Percentiles rank a stretch among this genome's conserved stretches.
These are phyloP conservation scores for Purpureocillium takamizusanense DNA, from an alignment of 2,329 filamentous ascomycete species.

Conservation along the genomic window DNA sequence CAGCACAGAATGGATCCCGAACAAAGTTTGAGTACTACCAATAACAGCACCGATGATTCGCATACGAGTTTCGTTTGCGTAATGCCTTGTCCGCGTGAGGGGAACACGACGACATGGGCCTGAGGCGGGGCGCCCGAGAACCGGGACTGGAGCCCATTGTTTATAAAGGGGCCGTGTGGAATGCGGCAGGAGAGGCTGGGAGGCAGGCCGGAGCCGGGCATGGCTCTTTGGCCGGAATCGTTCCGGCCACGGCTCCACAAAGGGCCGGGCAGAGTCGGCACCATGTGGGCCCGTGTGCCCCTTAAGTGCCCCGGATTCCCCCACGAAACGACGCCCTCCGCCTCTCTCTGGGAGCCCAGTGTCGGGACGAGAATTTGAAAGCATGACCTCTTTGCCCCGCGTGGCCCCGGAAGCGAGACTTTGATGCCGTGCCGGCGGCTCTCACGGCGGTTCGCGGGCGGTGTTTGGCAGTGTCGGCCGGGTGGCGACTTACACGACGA, in stretches of 20 bases:
- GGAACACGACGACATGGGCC: too few relatives aligned
- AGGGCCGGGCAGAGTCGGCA: conserved; percentile 15
- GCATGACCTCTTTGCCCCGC: background rate
- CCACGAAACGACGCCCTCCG: conserved; percentile 1
- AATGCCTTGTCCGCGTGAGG: background rate
- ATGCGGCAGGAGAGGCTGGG: conserved; percentile 1
- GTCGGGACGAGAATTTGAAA: background rate
- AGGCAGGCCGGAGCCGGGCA: background rate
- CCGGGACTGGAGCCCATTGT: background rate
- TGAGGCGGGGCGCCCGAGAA: too few relatives aligned
- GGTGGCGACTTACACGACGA: too few relatives aligned
- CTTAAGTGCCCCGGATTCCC: conserved; percentile 6
- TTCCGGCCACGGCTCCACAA: conserved; percentile 21
- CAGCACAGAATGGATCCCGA: too few relatives aligned
- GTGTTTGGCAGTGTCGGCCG: too few relatives aligned
- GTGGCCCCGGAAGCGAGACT: too few relatives aligned
- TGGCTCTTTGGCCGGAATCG: conserved; percentile 16
- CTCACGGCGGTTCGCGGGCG: too few relatives aligned
- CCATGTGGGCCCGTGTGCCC: conserved; percentile 5
- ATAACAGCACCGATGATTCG: background rate
- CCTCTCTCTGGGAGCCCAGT: background rate
- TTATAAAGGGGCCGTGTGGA: background rate
- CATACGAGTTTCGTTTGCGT: background rate
- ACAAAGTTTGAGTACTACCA: too few relatives aligned
- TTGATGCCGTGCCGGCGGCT: too few relatives aligned